These are phyloP conservation scores for Phytophthora agathidicida DNA, from an alignment of 352 stramenopile genomes.

Conservation along the genomic window DNA sequence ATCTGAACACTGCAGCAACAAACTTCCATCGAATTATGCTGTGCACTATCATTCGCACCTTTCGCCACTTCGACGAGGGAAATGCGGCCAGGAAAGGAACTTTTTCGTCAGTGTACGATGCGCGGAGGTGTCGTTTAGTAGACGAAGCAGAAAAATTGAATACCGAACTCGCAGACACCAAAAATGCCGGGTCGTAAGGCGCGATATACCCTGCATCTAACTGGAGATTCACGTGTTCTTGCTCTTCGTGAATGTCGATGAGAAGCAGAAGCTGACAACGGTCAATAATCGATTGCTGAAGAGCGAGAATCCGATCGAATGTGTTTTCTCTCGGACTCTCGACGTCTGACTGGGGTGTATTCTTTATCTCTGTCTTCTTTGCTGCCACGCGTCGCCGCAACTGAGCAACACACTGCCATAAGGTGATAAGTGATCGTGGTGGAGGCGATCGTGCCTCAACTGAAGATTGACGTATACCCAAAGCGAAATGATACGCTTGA, in stretches of 20 bases:
- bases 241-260: conserved; percentile 33
- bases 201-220: conserved; percentile 43
- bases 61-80: conserved; percentile 55
- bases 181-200: conserved; percentile 38
- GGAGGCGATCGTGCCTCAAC: conserved; percentile 1
- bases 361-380: conserved; percentile 57
- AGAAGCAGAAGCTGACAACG: conserved; percentile 52
- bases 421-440: conserved; percentile 32
- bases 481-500: conserved; percentile 44
- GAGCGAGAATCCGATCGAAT: conserved; percentile 19
- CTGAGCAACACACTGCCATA: conserved; percentile 66
- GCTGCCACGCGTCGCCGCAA: conserved; percentile 43
- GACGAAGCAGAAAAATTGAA: conserved; percentile 20
- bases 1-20: not conserved
- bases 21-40: conserved; percentile 47
- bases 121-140: conserved; percentile 30
- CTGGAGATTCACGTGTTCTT: conserved; percentile 35
- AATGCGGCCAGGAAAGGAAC: conserved; percentile 49
- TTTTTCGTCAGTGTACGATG: conserved; percentile 33
- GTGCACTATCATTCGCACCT: conserved; percentile 48
- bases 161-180: conserved; percentile 12
- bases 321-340: not conserved
- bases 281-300: conserved; percentile 42
- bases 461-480: not conserved
- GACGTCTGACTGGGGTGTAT: not conserved